These are phyloP conservation scores for Fusarium avenaceum DNA, from an alignment of 2,329 filamentous ascomycete genomes.

Conservation along the genomic window DNA sequence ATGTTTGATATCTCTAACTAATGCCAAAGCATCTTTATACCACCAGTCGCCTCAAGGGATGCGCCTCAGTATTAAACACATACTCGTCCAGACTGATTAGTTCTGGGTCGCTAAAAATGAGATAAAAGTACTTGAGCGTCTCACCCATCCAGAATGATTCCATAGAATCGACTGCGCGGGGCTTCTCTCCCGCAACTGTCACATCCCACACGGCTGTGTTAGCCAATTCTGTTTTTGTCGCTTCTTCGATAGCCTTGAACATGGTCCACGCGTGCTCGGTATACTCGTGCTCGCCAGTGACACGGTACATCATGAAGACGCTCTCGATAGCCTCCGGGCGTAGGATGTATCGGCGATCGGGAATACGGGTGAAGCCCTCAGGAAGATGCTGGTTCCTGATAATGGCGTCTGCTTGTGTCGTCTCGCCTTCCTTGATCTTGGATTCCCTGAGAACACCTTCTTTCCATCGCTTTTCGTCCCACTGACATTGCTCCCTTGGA, in stretches of 20 bases:
- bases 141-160: slow-evolving; percentile 59
- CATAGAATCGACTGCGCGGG: slow-evolving; percentile 70
- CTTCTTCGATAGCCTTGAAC: slow-evolving; percentile 62
- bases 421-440: slow-evolving; percentile 45
- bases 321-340: slow-evolving; percentile 67
- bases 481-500: slow-evolving; percentile 52
- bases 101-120: slow-evolving; percentile 60
- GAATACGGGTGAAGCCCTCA: slow-evolving; percentile 73
- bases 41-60: slow-evolving; percentile 40
- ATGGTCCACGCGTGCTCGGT: slow-evolving; percentile 67
- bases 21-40: slow-evolving; percentile 3
- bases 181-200: slow-evolving; percentile 46
- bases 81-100: slow-evolving; percentile 47
- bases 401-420: slow-evolving; percentile 42
- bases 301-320: slow-evolving; percentile 67
- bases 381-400: slow-evolving; percentile 54
- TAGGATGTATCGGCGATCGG: slow-evolving; percentile 65
- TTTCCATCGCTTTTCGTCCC: slow-evolving; percentile 56
- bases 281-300: slow-evolving; percentile 62
- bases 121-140: slow-evolving; percentile 51
- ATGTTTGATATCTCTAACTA: background rate
- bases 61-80: slow-evolving; percentile 49
- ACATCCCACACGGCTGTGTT: slow-evolving; percentile 64
- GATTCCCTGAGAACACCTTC: slow-evolving; percentile 47
- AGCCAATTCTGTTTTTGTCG: slow-evolving; percentile 62